Evolutionary conservation across 331 rosid genomes (phyloP).

Genomic region (Malus hybrid): DNA sequence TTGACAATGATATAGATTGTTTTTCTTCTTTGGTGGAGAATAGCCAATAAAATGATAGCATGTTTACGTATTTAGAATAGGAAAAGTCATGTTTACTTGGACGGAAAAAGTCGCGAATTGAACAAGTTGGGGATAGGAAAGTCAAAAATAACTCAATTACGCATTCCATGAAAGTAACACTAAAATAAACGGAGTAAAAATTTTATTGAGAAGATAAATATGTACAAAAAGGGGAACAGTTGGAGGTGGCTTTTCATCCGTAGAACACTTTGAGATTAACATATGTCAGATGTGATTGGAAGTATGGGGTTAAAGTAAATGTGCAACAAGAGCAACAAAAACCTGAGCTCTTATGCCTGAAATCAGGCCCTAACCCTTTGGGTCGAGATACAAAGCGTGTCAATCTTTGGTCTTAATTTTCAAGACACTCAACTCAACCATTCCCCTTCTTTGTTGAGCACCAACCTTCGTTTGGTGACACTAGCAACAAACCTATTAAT

Average conservation of each 20-base stretch:
- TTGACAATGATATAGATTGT: too few relatives aligned
- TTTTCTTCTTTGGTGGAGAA: too few relatives aligned
- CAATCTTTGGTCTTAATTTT: neutral
- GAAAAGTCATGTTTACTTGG: too few relatives aligned
- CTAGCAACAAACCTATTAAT: conserved; percentile 11
- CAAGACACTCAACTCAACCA: neutral
- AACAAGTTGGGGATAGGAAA: too few relatives aligned
- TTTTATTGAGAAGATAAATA: neutral
- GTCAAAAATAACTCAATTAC: too few relatives aligned
- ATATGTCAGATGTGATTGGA: neutral
- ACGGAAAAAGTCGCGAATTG: too few relatives aligned
- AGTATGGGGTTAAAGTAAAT: conserved; percentile 4
- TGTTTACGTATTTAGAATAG: too few relatives aligned
- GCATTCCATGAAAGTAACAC: too few relatives aligned
- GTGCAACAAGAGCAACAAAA: conserved; percentile 21
- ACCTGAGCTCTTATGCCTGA: conserved; percentile 23
- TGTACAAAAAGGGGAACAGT: neutral
- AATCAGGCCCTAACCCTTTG: conserved; percentile 1
- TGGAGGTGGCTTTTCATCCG: neutral
- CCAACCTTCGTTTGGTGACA: neutral
- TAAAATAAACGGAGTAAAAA: neutral
- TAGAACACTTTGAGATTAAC: neutral
- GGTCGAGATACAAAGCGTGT: neutral
- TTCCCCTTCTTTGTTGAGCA: neutral
- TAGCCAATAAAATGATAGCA: too few relatives aligned